These are phyloP conservation scores for Byssothecium circinans DNA, from an alignment of 2,329 filamentous ascomycete genomes.

Conservation along the genomic window DNA sequence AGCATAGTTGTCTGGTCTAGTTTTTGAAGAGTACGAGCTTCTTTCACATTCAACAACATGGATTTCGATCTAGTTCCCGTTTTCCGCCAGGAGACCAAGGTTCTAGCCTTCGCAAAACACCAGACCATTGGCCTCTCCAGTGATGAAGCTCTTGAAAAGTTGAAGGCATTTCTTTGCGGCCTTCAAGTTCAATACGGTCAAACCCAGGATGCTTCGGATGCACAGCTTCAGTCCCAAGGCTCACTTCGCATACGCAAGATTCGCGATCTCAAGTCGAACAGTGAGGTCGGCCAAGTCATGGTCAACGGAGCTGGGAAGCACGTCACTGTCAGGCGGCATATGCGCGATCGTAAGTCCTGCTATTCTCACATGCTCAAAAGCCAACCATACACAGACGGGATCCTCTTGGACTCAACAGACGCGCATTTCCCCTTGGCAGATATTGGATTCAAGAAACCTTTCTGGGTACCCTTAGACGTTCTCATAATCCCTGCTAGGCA, in stretches of 20 bases:
- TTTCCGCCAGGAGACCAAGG: neutral
- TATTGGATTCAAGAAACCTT: constrained; percentile 1
- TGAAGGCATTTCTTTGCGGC: neutral
- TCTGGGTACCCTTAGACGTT: constrained; percentile 3
- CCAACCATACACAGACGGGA: neutral
- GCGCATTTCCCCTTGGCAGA: constrained; percentile 1
- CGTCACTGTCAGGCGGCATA: neutral
- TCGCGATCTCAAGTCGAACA: constrained; percentile 1
- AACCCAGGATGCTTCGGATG: neutral
- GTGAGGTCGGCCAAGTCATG: neutral
- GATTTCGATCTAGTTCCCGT: constrained; percentile 1
- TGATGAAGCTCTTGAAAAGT: neutral
- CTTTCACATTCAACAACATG: neutral
- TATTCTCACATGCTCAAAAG: too few relatives aligned
- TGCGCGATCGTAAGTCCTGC: neutral
- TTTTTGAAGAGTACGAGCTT: neutral
- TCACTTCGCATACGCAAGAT: constrained; percentile 1
- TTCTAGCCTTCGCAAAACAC: neutral
- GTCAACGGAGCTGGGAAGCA: neutral
- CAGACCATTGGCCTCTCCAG: neutral
- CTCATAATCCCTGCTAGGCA: neutral
- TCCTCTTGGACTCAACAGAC: neutral
- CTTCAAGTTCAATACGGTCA: neutral
- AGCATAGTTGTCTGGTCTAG: neutral
- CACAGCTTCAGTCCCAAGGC: neutral